Evolutionary conservation across 495 filamentous ascomycete species (phyloP).

Genomic region (Cetradonia linearis): DNA sequence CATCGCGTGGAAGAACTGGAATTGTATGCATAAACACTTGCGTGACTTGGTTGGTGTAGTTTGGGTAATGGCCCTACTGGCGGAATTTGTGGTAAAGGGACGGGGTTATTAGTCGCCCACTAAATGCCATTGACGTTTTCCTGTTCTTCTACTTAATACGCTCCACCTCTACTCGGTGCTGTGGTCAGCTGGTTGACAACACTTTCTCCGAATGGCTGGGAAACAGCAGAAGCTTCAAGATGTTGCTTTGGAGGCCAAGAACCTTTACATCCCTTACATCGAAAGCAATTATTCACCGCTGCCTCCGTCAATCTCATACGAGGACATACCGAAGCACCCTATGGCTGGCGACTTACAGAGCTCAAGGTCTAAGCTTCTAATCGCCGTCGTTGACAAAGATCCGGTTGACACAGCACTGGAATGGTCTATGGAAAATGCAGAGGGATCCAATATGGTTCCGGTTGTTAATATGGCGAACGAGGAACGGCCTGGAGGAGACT

Average conservation of each 20-base stretch:
- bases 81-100: not conserved
- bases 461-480: constrained; percentile 65
- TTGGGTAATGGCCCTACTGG: not conserved
- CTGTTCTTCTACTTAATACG: not conserved
- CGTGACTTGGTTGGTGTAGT: too few species aligned
- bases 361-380: constrained; percentile 23
- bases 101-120: not conserved
- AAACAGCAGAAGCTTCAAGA: not conserved
- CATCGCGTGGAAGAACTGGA: not conserved
- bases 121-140: not conserved
- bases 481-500: constrained; percentile 58
- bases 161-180: not conserved
- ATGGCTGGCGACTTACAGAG: not conserved
- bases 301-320: not conserved
- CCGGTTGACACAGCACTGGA: constrained; percentile 54
- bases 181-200: not conserved
- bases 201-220: not conserved
- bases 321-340: not conserved
- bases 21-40: not conserved
- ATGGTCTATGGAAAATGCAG: constrained; percentile 33
- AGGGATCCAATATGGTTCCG: constrained; percentile 34
- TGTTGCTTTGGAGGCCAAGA: not conserved
- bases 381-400: constrained; percentile 47
- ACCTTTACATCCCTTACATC: not conserved
- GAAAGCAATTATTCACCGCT: not conserved